A percentile compares a stretch with the other conserved stretches of the same genome.
phyloP scores from a whole-genome alignment of 495 filamentous ascomycete species.

The Neurospora sp. region DNA sequence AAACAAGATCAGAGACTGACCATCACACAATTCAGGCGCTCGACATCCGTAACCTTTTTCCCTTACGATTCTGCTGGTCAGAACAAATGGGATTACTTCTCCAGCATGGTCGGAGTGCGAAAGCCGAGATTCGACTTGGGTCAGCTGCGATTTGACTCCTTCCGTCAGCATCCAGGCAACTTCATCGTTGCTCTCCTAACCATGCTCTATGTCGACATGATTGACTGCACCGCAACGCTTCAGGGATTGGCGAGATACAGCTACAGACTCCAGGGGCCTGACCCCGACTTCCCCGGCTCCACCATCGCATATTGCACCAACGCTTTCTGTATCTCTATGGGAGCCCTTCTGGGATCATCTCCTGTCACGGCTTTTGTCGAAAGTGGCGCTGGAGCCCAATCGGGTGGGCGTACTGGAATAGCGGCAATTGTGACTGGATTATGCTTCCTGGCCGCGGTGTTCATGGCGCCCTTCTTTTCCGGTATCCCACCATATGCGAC shows the following conservation, averaged over 20 bases:
- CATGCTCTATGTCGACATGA: constrained; percentile 79
- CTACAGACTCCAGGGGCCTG: constrained; percentile 45
- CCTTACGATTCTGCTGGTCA: constrained; percentile 57
- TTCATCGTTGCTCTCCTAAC: constrained; percentile 73
- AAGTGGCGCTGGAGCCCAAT: constrained; percentile 72
- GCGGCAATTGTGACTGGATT: constrained; percentile 63
- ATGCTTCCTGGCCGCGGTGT: constrained; percentile 68
- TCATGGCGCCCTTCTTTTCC: constrained; percentile 77
- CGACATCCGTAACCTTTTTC: constrained; percentile 69
- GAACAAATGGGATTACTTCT: constrained; percentile 64
- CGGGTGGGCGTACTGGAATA: constrained; percentile 69
- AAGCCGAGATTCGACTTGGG: background rate
- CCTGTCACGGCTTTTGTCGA: constrained; percentile 78
- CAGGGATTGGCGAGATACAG: constrained; percentile 80
- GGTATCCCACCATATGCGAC: constrained; percentile 81
- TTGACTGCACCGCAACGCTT: constrained; percentile 52
- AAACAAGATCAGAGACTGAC: background rate
- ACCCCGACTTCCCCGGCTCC: constrained; percentile 55
- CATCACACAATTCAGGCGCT: constrained; percentile 31
- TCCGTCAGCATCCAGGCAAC: constrained; percentile 20
- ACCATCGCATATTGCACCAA: constrained; percentile 56
- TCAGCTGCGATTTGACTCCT: background rate
- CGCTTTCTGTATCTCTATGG: constrained; percentile 69
- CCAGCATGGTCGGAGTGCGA: constrained; percentile 12
- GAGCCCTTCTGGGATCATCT: constrained; percentile 61